Percentiles rank a stretch among this genome's conserved stretches.
phyloP scores from a whole-genome alignment of 2,329 filamentous ascomycete genomes.

The Hypomyces rosellus region DNA sequence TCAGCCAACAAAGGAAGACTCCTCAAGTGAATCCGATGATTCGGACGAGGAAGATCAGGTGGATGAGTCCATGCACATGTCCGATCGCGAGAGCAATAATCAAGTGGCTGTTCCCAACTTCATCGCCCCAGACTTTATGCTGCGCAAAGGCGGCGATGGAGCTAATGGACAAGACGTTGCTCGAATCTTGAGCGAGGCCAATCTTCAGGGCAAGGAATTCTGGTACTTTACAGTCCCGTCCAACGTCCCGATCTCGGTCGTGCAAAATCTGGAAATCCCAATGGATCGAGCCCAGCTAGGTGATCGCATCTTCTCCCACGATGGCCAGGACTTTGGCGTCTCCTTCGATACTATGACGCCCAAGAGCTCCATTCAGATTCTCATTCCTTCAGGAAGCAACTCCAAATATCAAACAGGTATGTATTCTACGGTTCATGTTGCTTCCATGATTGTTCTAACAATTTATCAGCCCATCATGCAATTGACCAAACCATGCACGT shows the following conservation, averaged over 20 bases:
- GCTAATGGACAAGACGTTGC: slow-evolving; percentile 40
- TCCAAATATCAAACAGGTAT: slow-evolving; percentile 49
- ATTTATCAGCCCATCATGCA: slow-evolving; percentile 25
- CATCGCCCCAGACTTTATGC: slow-evolving; percentile 46
- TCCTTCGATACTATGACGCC: slow-evolving; percentile 46
- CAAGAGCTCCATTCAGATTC: slow-evolving; percentile 48
- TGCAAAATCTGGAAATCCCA: slow-evolving; percentile 58
- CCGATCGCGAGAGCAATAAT: slow-evolving; percentile 22
- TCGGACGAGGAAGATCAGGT: slow-evolving; percentile 21
- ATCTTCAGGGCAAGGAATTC: slow-evolving; percentile 63
- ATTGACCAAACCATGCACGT: slow-evolving; percentile 59
- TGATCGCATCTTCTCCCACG: slow-evolving; percentile 53
- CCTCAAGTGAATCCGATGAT: slow-evolving; percentile 25
- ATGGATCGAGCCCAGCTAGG: slow-evolving; percentile 48
- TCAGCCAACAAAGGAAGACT: slow-evolving; percentile 16
- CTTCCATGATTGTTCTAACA: slow-evolving; percentile 4
- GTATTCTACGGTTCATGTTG: slow-evolving; percentile 19
- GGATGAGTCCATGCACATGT: slow-evolving; percentile 36
- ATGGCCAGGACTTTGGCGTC: slow-evolving; percentile 57
- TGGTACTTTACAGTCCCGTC: slow-evolving; percentile 76
- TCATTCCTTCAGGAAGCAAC: slow-evolving; percentile 53
- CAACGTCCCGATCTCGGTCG: slow-evolving; percentile 59
- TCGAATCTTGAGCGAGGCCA: slow-evolving; percentile 51
- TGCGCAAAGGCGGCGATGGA: slow-evolving; percentile 41
- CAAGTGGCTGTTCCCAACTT: slow-evolving; percentile 39